Evolutionary conservation across 1,284 basidiomycete genomes (phyloP).

Genomic region (Ganoderma lucidum): DNA sequence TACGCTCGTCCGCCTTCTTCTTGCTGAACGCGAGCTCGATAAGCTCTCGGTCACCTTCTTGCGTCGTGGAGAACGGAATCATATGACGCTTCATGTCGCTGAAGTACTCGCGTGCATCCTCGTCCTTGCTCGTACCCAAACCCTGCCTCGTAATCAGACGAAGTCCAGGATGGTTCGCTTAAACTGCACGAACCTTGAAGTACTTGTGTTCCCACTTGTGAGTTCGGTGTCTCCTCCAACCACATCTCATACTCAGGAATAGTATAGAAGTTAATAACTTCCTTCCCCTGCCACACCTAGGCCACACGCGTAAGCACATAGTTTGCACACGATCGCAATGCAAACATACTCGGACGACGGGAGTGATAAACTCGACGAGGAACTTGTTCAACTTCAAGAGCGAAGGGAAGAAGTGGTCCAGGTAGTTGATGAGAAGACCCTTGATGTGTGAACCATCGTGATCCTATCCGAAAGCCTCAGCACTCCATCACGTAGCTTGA

Average conservation of each 20-base stretch:
- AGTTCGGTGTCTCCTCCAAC: constrained; percentile 83
- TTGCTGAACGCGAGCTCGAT: constrained; percentile 99
- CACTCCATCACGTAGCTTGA: not conserved
- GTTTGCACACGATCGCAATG: not conserved
- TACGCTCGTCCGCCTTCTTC: constrained; percentile 99
- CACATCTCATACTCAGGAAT: constrained; percentile 97
- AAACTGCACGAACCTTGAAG: constrained; percentile 78
- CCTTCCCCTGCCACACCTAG: constrained; percentile 82
- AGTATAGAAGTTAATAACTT: constrained; percentile 93
- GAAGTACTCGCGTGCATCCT: constrained; percentile 95
- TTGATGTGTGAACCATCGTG: constrained; percentile 99
- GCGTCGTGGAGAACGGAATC: constrained; percentile 88
- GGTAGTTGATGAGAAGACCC: constrained; percentile 97
- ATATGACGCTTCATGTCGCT: constrained; percentile 92
- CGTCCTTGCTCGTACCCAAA: constrained; percentile 92
- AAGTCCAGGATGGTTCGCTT: not conserved
- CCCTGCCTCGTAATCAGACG: constrained; percentile 60
- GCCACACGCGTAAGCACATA: constrained; percentile 4
- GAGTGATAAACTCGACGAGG: constrained; percentile 98
- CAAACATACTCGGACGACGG: constrained; percentile 90
- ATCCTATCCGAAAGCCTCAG: constrained; percentile 68
- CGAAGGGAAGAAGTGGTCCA: constrained; percentile 98
- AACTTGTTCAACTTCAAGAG: constrained; percentile 93
- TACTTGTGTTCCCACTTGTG: constrained; percentile 95
- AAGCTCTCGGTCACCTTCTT: constrained; percentile 86